phyloP scores from a whole-genome alignment of 441 rosid genomes.

The Populus hybrid region DNA sequence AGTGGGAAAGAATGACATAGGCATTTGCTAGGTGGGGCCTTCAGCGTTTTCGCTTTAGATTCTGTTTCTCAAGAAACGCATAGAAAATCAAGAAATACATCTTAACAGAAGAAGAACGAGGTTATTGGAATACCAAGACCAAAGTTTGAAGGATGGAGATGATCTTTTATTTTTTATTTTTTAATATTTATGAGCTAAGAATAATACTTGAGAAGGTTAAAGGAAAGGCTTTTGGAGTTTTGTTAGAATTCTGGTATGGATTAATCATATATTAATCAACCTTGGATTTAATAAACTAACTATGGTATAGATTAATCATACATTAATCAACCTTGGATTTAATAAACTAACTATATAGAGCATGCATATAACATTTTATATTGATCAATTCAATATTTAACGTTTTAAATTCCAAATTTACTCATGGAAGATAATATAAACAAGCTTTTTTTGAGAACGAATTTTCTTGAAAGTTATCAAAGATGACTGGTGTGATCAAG shows the following conservation, averaged over 20 bases:
- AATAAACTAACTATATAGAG: not conserved
- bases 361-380: not conserved
- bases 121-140: not conserved
- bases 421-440: not conserved
- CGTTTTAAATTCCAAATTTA: not conserved
- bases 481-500: not conserved
- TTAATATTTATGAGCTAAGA: not conserved
- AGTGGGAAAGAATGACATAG: not conserved
- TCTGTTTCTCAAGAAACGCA: not conserved
- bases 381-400: not conserved
- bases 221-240: not conserved
- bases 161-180: too few relatives aligned
- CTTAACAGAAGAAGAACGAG: not conserved
- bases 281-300: too few relatives aligned
- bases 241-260: not conserved
- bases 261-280: too few relatives aligned
- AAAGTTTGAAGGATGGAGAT: too few relatives aligned
- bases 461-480: not conserved
- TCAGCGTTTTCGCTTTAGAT: not conserved
- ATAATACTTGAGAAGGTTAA: not conserved
- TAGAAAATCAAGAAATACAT: too few relatives aligned
- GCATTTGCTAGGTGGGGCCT: not conserved
- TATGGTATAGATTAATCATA: too few relatives aligned
- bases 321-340: too few relatives aligned
- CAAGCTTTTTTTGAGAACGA: not conserved